These are phyloP conservation scores for Zangia roseola DNA, from an alignment of 768 basidiomycete genomes.

Conservation along the genomic window DNA sequence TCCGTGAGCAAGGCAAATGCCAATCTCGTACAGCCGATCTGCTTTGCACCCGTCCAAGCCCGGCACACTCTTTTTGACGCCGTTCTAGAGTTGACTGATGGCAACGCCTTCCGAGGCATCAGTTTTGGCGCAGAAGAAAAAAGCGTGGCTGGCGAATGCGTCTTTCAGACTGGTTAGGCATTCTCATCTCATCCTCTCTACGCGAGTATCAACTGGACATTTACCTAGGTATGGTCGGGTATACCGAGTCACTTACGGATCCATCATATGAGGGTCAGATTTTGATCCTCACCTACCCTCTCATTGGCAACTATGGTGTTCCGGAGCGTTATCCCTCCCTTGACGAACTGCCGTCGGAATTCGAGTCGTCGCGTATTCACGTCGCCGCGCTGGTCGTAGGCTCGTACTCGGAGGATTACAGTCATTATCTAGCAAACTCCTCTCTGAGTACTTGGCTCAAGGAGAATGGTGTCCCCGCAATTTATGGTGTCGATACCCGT, in stretches of 20 bases:
- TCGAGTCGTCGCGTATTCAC: conserved; percentile 96
- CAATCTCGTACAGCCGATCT: conserved; percentile 35
- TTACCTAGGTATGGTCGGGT: conserved; percentile 92
- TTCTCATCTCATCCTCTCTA: conserved; percentile 7
- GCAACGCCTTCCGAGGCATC: conserved; percentile 82
- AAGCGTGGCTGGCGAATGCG: conserved; percentile 95
- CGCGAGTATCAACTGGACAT: conserved; percentile 15
- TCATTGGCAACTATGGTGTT: conserved; percentile 97
- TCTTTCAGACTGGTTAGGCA: conserved; percentile 94
- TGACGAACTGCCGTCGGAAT: conserved; percentile 66
- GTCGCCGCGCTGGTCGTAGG: conserved; percentile 88
- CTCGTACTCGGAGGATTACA: conserved; percentile 91
- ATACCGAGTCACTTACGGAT: conserved; percentile 96
- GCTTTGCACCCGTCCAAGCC: conserved; percentile 28
- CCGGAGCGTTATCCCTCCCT: conserved; percentile 58
- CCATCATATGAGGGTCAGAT: conserved; percentile 99
- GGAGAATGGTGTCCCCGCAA: conserved; percentile 90
- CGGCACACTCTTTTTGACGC: conserved; percentile 44
- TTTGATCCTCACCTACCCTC: conserved; percentile 93
- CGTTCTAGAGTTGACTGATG: conserved; percentile 88
- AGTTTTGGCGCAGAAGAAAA: conserved; percentile 92
- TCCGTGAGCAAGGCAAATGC: conserved; percentile 39
- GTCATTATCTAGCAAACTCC: conserved; percentile 89
- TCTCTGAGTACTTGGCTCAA: conserved; percentile 91
- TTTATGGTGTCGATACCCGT: conserved; percentile 95